Conservation (phyloP, 148 eudicot genomes). For the Diospyros kaki region DNA sequence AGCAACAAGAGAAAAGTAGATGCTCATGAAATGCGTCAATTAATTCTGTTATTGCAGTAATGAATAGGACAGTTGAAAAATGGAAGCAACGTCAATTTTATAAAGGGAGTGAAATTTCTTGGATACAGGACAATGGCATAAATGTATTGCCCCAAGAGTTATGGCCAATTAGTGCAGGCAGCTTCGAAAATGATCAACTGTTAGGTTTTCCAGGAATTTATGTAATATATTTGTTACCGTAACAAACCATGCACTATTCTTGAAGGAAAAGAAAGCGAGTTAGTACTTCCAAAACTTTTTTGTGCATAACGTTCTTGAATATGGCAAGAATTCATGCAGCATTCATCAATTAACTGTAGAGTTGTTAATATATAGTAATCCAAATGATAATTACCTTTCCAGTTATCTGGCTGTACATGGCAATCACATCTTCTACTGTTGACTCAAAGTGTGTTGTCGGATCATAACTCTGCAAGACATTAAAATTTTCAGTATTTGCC, state of each 20-base stretch:
- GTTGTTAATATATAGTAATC: not conserved
- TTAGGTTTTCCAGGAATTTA: too few relatives aligned
- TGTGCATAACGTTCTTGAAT: not conserved
- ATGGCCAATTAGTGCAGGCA: too few relatives aligned
- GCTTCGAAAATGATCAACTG: too few relatives aligned
- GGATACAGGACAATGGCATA: too few relatives aligned
- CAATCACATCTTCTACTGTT: conserved; percentile 35
- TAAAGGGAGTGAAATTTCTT: too few relatives aligned
- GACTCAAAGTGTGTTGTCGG: conserved; percentile 42
- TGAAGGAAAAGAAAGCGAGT: not conserved
- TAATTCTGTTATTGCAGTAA: too few relatives aligned
- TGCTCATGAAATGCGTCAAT: too few relatives aligned
- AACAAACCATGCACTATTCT: not conserved
- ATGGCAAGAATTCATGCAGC: not conserved
- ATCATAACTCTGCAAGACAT: conserved; percentile 32
- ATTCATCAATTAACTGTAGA: not conserved
- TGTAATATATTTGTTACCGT: too few relatives aligned
- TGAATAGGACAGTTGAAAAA: too few relatives aligned
- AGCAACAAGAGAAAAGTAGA: too few relatives aligned
- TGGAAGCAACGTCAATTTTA: too few relatives aligned
- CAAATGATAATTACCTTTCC: conserved; percentile 27
- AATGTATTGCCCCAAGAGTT: too few relatives aligned
- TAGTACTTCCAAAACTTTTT: not conserved
- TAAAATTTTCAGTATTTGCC: not conserved
- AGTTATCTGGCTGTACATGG: conserved; percentile 38